Percentiles rank a stretch among this genome's conserved stretches.
Conservation (phyloP, 371 early-diverging fungal genomes). For the Mucor indicus region DNA sequence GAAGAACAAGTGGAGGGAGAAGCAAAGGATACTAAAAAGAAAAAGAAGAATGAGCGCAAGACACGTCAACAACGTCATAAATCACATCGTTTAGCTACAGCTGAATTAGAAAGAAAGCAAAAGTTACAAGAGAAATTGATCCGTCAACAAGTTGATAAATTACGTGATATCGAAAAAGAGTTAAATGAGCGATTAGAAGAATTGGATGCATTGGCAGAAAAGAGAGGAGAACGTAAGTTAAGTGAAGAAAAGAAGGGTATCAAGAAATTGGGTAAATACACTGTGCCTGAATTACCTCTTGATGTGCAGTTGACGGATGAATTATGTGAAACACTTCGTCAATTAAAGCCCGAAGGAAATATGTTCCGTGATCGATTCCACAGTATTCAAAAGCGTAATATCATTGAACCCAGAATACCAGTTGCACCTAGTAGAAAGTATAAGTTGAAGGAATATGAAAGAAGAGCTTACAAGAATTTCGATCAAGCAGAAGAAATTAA, state of each 20-base stretch:
- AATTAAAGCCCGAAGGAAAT: slow-evolving; percentile 84
- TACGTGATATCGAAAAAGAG: slow-evolving; percentile 47
- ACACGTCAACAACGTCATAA: slow-evolving; percentile 35
- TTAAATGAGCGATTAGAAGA: slow-evolving; percentile 36
- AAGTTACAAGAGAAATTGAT: slow-evolving; percentile 46
- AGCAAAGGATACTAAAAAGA: slow-evolving; percentile 41
- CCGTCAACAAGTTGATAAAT: slow-evolving; percentile 53
- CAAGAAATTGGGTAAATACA: slow-evolving; percentile 48
- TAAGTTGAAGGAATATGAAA: slow-evolving; percentile 59
- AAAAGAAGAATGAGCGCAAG: slow-evolving; percentile 42
- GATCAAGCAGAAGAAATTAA: slow-evolving; percentile 26
- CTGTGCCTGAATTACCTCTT: slow-evolving; percentile 43
- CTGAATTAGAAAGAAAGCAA: slow-evolving; percentile 23
- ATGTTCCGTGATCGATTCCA: slow-evolving; percentile 78
- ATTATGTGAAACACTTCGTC: slow-evolving; percentile 54
- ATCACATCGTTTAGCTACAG: slow-evolving; percentile 20
- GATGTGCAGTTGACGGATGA: slow-evolving; percentile 62
- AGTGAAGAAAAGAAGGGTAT: slow-evolving; percentile 47
- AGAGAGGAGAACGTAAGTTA: slow-evolving; percentile 38
- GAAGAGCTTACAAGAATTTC: slow-evolving; percentile 49
- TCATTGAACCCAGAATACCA: slow-evolving; percentile 81
- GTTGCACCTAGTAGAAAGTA: slow-evolving; percentile 38
- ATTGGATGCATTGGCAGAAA: slow-evolving; percentile 34
- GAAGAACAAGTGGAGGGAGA: slow-evolving; percentile 29
- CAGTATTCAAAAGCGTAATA: slow-evolving; percentile 80